Percentiles rank a stretch among this genome's conserved stretches.
Evolutionary conservation across 2,329 filamentous ascomycete species (phyloP).

Genomic region (Eutypa lata): DNA sequence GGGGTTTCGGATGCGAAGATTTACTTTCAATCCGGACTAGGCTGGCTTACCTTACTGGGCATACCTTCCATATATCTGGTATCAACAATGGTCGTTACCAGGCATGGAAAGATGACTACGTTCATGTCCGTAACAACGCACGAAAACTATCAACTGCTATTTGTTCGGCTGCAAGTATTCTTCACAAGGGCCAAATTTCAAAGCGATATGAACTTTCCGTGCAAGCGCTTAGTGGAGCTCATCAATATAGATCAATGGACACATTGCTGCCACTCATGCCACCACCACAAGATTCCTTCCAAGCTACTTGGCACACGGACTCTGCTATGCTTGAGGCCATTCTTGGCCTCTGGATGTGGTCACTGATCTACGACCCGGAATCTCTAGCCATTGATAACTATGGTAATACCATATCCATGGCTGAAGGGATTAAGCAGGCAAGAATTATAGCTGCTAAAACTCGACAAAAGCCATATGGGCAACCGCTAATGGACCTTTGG

Average conservation of each 20-base stretch:
- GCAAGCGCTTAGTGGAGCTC: neutral
- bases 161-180: neutral
- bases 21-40: neutral
- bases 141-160: neutral
- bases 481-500: slow-evolving; percentile 13
- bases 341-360: slow-evolving; percentile 16
- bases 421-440: neutral
- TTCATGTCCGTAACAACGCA: slow-evolving; percentile 9
- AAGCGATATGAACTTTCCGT: neutral
- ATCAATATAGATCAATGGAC: neutral
- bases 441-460: neutral
- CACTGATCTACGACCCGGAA: neutral
- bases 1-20: neutral
- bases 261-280: neutral
- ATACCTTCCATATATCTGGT: neutral
- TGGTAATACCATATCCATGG: neutral
- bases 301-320: slow-evolving; percentile 9
- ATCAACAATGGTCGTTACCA: neutral
- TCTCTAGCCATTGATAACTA: neutral
- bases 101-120: slow-evolving; percentile 8
- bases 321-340: slow-evolving; percentile 15
- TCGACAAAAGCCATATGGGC: neutral
- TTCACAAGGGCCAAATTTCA: neutral
- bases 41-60: neutral
- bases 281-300: neutral